Conservation (phyloP, 176 grass and related monocot species). For the Carex myosuroides region DNA sequence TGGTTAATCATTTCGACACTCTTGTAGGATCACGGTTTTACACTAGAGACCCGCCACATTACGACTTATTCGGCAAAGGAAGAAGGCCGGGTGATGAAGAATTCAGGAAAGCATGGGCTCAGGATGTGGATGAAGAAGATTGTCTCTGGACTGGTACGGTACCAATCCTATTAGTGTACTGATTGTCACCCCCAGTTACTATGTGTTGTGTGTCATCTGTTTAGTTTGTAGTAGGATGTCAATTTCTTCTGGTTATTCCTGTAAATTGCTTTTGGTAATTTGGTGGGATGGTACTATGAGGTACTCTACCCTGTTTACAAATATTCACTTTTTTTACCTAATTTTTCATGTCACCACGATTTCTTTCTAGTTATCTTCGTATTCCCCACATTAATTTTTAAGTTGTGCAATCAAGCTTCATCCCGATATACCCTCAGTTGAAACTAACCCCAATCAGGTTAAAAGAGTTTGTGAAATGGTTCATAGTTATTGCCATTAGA, state of each 20-base stretch:
- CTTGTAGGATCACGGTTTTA: constrained; percentile 50
- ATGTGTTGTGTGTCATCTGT: background rate
- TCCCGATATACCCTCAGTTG: background rate
- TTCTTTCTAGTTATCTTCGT: background rate
- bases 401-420: background rate
- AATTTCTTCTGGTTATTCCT: background rate
- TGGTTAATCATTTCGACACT: background rate
- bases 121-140: constrained; percentile 80
- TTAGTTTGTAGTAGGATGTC: background rate
- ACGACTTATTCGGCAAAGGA: constrained; percentile 63
- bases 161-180: background rate
- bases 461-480: background rate
- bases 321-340: background rate
- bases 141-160: constrained; percentile 57
- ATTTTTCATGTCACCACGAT: background rate
- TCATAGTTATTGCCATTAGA: background rate
- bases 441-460: background rate
- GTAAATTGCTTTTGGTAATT: background rate
- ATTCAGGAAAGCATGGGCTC: constrained; percentile 78
- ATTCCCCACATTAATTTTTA: background rate
- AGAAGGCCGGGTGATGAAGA: constrained; percentile 71
- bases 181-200: background rate
- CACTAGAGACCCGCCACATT: constrained; percentile 37
- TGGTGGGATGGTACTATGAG: background rate
- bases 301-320: background rate